A percentile compares a stretch with the other conserved stretches of the same genome.
Conservation (phyloP, 345 rosid genomes). For the Tarenaya hassleriana region DNA sequence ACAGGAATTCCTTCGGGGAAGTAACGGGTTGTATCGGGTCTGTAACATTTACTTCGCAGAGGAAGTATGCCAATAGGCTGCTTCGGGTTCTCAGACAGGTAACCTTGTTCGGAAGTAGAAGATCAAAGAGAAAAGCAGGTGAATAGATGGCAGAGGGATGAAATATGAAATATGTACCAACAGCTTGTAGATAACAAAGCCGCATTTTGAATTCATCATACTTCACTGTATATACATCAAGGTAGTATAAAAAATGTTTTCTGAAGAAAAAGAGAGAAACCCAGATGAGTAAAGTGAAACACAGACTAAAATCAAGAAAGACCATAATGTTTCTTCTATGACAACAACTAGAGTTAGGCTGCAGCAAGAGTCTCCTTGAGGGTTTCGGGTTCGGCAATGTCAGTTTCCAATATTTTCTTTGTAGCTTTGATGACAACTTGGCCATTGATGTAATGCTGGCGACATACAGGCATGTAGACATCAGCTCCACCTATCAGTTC, state of each 20-base stretch:
- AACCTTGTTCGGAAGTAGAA: constrained; percentile 41
- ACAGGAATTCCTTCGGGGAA: constrained; percentile 45
- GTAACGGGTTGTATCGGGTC: constrained; percentile 49
- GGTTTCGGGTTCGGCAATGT: constrained; percentile 24
- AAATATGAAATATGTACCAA: constrained; percentile 4
- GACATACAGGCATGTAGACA: constrained; percentile 87
- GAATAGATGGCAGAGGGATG: background rate
- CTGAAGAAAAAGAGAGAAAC: constrained; percentile 6
- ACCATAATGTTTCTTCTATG: background rate
- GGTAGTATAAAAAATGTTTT: constrained; percentile 4
- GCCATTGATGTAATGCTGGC: constrained; percentile 57
- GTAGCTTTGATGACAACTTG: constrained; percentile 39
- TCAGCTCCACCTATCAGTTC: constrained; percentile 78
- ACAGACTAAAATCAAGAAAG: background rate
- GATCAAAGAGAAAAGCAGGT: constrained; percentile 35
- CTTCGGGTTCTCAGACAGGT: constrained; percentile 33
- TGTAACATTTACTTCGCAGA: constrained; percentile 48
- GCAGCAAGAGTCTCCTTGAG: constrained; percentile 28
- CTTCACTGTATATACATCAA: constrained; percentile 1
- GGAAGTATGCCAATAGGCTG: constrained; percentile 44
- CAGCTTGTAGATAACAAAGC: background rate
- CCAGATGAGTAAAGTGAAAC: background rate
- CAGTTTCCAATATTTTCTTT: constrained; percentile 28
- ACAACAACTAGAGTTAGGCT: constrained; percentile 1
- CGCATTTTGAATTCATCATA: background rate